Evolutionary conservation across 2,329 filamentous ascomycete genomes (phyloP), one percentile per base, ranked within the genome.

Genomic region (Raffaelea albimanens): DNA sequence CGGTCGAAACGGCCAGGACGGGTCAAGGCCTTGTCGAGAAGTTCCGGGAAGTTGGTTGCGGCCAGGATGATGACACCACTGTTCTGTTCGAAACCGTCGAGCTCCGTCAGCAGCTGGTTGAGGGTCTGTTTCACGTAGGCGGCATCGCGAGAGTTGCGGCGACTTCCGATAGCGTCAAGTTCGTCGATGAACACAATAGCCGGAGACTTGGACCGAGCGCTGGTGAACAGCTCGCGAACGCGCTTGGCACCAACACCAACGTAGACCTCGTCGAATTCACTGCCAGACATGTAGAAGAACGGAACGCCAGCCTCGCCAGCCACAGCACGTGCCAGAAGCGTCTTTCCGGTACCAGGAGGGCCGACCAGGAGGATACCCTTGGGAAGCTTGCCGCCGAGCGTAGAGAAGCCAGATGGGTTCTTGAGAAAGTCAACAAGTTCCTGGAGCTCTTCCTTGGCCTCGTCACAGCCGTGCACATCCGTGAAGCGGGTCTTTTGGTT

Each of bases 281-380:
- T 95, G 44, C 93, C 93, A 60, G 93, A 98, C 91, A 98, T 97
- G 76, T 96, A 98, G 75, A 97, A 98, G 75, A 98, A 98, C 1
- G 93, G 93, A 18, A 98, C 93, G 48, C 91, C 93, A 46, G 93
- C 90, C 70, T 98, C 93, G 45, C 93, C 93, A 43, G 93, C 93
- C 51, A 98, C 93, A 47, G 93, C 94, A 59, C 93, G 84, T 53
- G 93, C 93, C 52, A 98, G 78, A 38, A 98, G 78, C 13, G 93
- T 98, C 70, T 98, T 98, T 69, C 93, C 93, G 52, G 93, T 98
- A 70, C 93, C 93, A 45, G 93, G 93, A 61, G 93, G 93, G 1
- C 93, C 93, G 59, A 95, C 88, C 21, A 98, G 78, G 44, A 98
- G 76, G 50, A 98, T 88, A 72, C 93, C 93, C 68, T 97, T 98